Base-by-base conservation (phyloP, 2,329 filamentous ascomycete species). In the Tolypocladium endophyticum region DNA sequence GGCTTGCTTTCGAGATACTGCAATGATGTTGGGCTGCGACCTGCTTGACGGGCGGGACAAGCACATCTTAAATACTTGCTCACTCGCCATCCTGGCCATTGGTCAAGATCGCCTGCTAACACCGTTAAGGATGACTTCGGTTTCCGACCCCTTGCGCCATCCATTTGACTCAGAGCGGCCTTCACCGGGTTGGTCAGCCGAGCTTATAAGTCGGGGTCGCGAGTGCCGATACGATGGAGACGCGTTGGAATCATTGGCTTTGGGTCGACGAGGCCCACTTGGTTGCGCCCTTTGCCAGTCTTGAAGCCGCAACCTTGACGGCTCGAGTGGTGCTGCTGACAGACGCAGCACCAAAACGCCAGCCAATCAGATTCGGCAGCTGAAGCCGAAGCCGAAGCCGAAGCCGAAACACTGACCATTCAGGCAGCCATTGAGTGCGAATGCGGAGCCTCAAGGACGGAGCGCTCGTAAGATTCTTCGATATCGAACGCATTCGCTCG, bases 321-420 rank as follows among this genome's bases (percentile, higher is more conserved):
- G 36, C 4, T 3, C 36, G 4, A 18, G 35, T 25, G 35, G 38
- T 30, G 36, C 9, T 25, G 16, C 16, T 16, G 16, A 11, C 9
- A 23, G 41, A 36, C 8, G 23, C 16, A 20, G 20, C 4, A 33
- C 3, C 35, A 6, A 30, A 25, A 52, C 30, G 8, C 41, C 45
- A 39, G 50, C 52, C 45, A 18, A 50, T 50, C 45, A 50, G 25
- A 47, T 20, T 28, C 47, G 38, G 20, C 54, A 57, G 23, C 53
- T 43, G 55, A 62, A 65, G 61, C 67, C 64, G 64, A 67, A 68
- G 66, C 69, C 68, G 68, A 72, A 65, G 60, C 69, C 70, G 68
- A 70, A 59, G 33, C 61, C 61, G 60, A 60, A 41, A 23, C 58
- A 47, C 43, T 16, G n/a, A 23, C 47, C 30, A 16, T 9, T 55